Evolutionary conservation across 1,284 basidiomycete genomes (phyloP).

Genomic region (Cryptococcus deneoformans): DNA sequence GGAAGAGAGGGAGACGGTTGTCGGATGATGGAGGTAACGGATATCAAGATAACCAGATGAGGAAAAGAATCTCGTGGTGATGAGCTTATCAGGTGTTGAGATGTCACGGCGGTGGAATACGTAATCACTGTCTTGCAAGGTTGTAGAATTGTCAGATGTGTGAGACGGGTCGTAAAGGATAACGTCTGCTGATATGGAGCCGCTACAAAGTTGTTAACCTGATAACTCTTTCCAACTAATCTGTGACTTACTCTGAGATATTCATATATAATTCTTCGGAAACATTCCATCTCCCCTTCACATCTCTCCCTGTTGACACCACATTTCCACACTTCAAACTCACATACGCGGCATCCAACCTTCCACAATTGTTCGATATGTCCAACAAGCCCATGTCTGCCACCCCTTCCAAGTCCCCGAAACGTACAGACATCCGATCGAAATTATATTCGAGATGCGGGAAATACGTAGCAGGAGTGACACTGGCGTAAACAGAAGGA

Average conservation of each 20-base stretch:
- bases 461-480: slow-evolving; percentile 14
- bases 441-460: slow-evolving; percentile 24
- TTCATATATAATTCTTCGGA: slow-evolving; percentile 39
- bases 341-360: slow-evolving; percentile 33
- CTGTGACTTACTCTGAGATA: slow-evolving; percentile 35
- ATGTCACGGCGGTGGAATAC: slow-evolving; percentile 2
- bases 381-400: slow-evolving; percentile 32
- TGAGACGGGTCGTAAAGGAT: slow-evolving; percentile 34
- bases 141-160: slow-evolving; percentile 13
- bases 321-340: slow-evolving; percentile 31
- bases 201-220: slow-evolving; percentile 12
- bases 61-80: slow-evolving; percentile 39
- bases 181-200: slow-evolving; percentile 37
- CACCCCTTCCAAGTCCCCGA: slow-evolving; percentile 36
- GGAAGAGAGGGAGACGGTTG: slow-evolving; percentile 28
- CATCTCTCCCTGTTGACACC: slow-evolving; percentile 28
- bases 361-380: slow-evolving; percentile 29
- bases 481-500: slow-evolving; percentile 18
- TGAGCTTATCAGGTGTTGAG: slow-evolving; percentile 12
- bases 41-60: slow-evolving; percentile 39
- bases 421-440: slow-evolving; percentile 40
- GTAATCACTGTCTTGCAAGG: slow-evolving; percentile 5
- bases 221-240: background rate
- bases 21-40: slow-evolving; percentile 41
- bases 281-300: slow-evolving; percentile 45